Evolutionary conservation across 768 basidiomycete genomes (phyloP), one percentile per base, ranked within the genome.

Genomic region (Pulveroboletus frians): DNA sequence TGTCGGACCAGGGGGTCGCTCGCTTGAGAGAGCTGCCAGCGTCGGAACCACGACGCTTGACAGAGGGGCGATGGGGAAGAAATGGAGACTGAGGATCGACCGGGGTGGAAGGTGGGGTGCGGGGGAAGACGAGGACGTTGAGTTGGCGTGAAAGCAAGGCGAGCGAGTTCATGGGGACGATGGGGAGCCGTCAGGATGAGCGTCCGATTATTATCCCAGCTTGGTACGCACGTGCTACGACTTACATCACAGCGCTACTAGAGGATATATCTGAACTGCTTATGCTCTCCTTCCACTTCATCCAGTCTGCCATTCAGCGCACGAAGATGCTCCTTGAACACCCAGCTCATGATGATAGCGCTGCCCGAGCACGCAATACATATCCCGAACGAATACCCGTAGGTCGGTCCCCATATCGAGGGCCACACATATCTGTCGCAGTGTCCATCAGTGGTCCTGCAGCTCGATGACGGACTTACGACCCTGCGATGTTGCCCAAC

Each of bases 401-500:
- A 92, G 1, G 76, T 75, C 3, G 83, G 85, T 1, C 84, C 87
- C 85, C 85, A 91, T 8, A 63, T 59, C 32, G 64, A 67, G 13
- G 83, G 85, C 83, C 83, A 90, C 9, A 79, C 71, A 53, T 85
- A 86, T 44, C 80, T 80, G 56, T 37, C 57, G 10, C 15, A 20
- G 5, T 46, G 23, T 47, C 13, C 13, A 42, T 32, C 5, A 27
- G 29, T 41, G 44, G 53, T 34, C 17, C 6, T 18, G 17, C 23
- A 45, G 32, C 27, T 20, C 30, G 45, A 10, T 17, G 26, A 42
- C 20, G 37, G 13, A 79, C 81, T 71, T 72, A 92, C 73, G 88
- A 84, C 53, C 92, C 92, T 43, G 82, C 71, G 39, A 96, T 73
- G 69, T 94, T 94, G 0, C 91, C 92, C 6, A 89, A 72, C 61